phyloP scores from a whole-genome alignment of 2,329 filamentous ascomycete species.

The Penicillium occitanis region DNA sequence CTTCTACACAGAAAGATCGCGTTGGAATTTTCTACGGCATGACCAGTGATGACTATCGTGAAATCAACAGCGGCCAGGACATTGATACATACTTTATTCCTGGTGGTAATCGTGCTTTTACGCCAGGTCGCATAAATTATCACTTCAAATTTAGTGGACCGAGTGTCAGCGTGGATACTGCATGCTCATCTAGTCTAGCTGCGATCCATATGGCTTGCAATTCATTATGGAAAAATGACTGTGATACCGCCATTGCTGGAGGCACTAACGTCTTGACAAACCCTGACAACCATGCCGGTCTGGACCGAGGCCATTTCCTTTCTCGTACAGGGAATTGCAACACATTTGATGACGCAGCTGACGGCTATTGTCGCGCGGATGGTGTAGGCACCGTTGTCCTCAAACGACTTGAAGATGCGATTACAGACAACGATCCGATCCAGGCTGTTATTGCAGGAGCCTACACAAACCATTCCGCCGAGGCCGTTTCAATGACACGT shows the following conservation, averaged over 20 bases:
- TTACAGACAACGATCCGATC: conserved; percentile 49
- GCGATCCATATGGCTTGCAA: conserved; percentile 71
- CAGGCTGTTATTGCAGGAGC: conserved; percentile 46
- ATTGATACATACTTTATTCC: conserved; percentile 68
- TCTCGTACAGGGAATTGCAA: conserved; percentile 48
- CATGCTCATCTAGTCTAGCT: conserved; percentile 71
- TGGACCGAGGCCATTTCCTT: conserved; percentile 55
- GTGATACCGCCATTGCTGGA: conserved; percentile 75
- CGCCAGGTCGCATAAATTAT: conserved; percentile 67
- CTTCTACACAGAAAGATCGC: conserved; percentile 61
- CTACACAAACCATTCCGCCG: conserved; percentile 47
- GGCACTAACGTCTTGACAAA: conserved; percentile 74
- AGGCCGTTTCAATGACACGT: conserved; percentile 49
- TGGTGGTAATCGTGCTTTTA: conserved; percentile 61
- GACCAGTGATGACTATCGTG: conserved; percentile 66
- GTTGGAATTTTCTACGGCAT: conserved; percentile 73
- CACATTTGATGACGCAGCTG: conserved; percentile 50
- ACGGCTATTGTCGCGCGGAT: conserved; percentile 58
- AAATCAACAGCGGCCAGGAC: conserved; percentile 68
- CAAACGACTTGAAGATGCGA: conserved; percentile 53
- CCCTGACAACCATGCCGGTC: conserved; percentile 72
- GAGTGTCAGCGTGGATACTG: conserved; percentile 70
- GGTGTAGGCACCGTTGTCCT: conserved; percentile 52
- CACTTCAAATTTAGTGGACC: conserved; percentile 74
- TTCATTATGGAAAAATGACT: conserved; percentile 70